phyloP scores from a whole-genome alignment of 345 rosid genomes.

The Camelina laxa region DNA sequence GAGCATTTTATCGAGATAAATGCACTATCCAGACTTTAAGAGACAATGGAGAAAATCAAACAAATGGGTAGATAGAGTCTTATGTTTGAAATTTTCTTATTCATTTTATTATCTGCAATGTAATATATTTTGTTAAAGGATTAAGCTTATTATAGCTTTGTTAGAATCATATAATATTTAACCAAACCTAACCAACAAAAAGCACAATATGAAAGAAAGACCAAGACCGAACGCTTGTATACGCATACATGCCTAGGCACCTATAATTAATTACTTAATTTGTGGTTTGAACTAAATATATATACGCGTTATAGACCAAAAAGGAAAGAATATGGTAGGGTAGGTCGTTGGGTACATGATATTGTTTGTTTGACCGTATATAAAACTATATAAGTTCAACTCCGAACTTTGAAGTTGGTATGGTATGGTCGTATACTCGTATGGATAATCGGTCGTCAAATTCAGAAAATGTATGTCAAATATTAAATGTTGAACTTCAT shows the following conservation, averaged over 20 bases:
- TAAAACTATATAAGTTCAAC: conserved; percentile 30
- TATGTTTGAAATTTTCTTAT: background rate
- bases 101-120: too few relatives aligned
- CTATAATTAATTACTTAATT: background rate
- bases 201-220: too few relatives aligned
- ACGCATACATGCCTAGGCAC: background rate
- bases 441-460: conserved; percentile 27
- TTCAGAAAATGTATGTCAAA: conserved; percentile 23
- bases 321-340: background rate
- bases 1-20: too few relatives aligned
- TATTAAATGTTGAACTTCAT: conserved; percentile 7
- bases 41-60: background rate
- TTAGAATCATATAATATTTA: too few relatives aligned
- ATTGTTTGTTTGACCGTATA: conserved; percentile 26
- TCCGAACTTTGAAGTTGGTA: conserved; percentile 17
- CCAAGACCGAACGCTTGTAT: background rate
- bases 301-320: conserved; percentile 25
- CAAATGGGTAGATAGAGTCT: background rate
- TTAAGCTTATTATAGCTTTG: too few relatives aligned
- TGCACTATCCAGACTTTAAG: background rate
- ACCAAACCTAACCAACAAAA: too few relatives aligned
- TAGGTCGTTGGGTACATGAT: conserved; percentile 15
- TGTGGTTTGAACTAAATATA: background rate
- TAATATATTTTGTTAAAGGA: too few relatives aligned
- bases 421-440: conserved; percentile 1